Evolutionary conservation across 2,329 filamentous ascomycete genomes (phyloP).

Genomic region (Ophiosphaerella narmari): DNA sequence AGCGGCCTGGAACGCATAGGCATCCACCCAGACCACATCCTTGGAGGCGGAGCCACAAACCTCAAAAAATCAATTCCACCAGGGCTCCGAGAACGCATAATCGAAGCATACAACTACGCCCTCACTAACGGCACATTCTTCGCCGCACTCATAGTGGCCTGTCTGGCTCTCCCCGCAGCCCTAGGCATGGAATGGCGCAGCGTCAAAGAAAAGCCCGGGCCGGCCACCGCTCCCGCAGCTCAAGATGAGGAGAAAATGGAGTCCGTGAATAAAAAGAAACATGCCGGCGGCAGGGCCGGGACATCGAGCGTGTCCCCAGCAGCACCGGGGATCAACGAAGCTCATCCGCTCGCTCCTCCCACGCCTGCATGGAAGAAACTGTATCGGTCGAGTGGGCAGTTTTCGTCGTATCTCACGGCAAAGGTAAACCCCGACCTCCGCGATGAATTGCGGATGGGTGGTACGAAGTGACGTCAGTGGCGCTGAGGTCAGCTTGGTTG

Average conservation of each 20-base stretch:
- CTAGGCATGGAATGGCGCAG: conserved; percentile 66
- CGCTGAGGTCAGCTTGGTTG: neutral
- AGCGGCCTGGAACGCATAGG: conserved; percentile 38
- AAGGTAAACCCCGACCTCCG: conserved; percentile 33
- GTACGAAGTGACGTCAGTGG: neutral
- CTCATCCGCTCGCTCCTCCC: conserved; percentile 6
- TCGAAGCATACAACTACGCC: conserved; percentile 36
- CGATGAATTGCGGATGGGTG: conserved; percentile 8
- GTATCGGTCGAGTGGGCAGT: conserved; percentile 27
- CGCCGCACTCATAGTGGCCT: conserved; percentile 61
- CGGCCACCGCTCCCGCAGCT: neutral
- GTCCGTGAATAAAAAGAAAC: neutral
- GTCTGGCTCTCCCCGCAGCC: conserved; percentile 59
- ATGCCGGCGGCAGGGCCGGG: conserved; percentile 1
- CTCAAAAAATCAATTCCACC: conserved; percentile 50
- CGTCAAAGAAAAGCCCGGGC: conserved; percentile 57
- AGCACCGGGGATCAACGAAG: neutral
- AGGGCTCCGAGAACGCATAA: conserved; percentile 14
- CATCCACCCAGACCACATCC: conserved; percentile 46
- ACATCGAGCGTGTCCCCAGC: neutral
- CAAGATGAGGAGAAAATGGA: conserved; percentile 18
- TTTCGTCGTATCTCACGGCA: conserved; percentile 29
- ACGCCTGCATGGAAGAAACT: conserved; percentile 20
- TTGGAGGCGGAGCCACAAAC: conserved; percentile 59
- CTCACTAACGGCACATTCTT: conserved; percentile 56